phyloP scores from a whole-genome alignment of 2,329 filamentous ascomycete genomes.

The Penicillium frequentans region DNA sequence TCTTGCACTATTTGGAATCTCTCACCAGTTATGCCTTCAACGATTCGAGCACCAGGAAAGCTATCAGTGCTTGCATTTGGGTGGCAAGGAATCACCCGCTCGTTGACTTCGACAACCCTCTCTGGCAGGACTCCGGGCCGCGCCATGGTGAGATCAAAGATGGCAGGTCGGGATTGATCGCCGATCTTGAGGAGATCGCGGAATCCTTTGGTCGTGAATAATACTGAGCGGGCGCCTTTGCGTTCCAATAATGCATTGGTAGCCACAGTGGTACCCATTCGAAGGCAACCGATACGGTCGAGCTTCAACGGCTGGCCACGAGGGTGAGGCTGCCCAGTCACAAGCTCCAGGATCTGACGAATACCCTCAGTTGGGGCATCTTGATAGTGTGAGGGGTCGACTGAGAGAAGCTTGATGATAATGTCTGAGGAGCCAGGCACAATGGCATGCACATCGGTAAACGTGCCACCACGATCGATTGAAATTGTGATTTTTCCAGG shows the following conservation, averaged over 20 bases:
- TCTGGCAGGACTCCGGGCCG: constrained; percentile 86
- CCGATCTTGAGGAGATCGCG: constrained; percentile 84
- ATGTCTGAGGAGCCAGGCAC: constrained; percentile 39
- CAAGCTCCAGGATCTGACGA: constrained; percentile 63
- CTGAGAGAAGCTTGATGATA: constrained; percentile 42
- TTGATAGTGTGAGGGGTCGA: constrained; percentile 41
- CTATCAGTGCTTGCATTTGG: constrained; percentile 63
- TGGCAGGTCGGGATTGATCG: constrained; percentile 84
- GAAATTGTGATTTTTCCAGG: constrained; percentile 36
- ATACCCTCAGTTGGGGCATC: constrained; percentile 72
- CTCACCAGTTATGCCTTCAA: constrained; percentile 61
- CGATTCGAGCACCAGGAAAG: constrained; percentile 64
- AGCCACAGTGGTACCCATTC: constrained; percentile 92
- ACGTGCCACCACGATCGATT: constrained; percentile 43
- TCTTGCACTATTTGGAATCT: constrained; percentile 67
- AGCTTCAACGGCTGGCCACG: constrained; percentile 37
- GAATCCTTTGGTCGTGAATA: constrained; percentile 86
- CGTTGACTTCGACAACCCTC: constrained; percentile 79
- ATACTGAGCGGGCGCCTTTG: constrained; percentile 82
- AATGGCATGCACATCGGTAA: constrained; percentile 41
- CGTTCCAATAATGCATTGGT: constrained; percentile 87
- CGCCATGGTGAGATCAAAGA: constrained; percentile 84
- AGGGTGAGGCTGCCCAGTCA: constrained; percentile 36
- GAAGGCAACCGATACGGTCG: constrained; percentile 55
- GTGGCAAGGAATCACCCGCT: constrained; percentile 77